phyloP scores from a whole-genome alignment of 2,329 filamentous ascomycete species.

The Cladosporium colombiae region DNA sequence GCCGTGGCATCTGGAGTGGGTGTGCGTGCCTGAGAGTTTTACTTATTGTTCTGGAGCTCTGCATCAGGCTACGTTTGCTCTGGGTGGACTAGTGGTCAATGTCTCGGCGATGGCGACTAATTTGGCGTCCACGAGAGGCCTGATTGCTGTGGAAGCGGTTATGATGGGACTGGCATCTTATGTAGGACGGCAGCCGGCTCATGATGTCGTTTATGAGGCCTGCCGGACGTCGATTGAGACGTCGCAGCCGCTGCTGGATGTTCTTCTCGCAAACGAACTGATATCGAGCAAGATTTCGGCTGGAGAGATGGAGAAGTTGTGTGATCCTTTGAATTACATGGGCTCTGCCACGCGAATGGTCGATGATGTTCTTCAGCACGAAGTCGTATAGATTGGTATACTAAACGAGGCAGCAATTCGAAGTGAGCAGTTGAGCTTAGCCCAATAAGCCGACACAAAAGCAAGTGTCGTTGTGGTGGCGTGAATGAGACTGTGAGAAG shows the following conservation, averaged over 20 bases:
- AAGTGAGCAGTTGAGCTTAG: neutral
- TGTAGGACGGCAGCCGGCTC: slow-evolving; percentile 38
- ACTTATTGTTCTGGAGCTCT: slow-evolving; percentile 31
- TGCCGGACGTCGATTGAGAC: slow-evolving; percentile 34
- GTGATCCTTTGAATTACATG: slow-evolving; percentile 33
- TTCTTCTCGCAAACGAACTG: slow-evolving; percentile 23
- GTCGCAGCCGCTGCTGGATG: slow-evolving; percentile 25
- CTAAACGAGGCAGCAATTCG: neutral
- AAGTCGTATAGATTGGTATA: neutral
- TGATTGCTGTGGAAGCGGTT: slow-evolving; percentile 42
- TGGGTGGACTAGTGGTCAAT: slow-evolving; percentile 34
- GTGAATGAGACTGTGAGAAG: neutral
- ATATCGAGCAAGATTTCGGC: slow-evolving; percentile 23
- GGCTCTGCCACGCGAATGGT: slow-evolving; percentile 29
- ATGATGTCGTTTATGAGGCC: slow-evolving; percentile 41
- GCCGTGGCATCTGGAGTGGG: slow-evolving; percentile 39
- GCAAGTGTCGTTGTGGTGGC: no score
- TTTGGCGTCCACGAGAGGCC: slow-evolving; percentile 37
- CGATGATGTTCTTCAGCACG: slow-evolving; percentile 25
- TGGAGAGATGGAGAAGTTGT: slow-evolving; percentile 28
- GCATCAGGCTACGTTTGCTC: slow-evolving; percentile 30
- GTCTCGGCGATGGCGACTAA: slow-evolving; percentile 32
- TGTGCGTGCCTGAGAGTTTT: slow-evolving; percentile 35
- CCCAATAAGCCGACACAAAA: neutral
- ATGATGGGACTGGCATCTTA: slow-evolving; percentile 42